Percentiles rank a stretch among this genome's conserved stretches.
These are phyloP conservation scores for Pleurozium schreberi DNA, from an alignment of 225 moss, liverwort and hornwort species.

Conservation along the genomic window DNA sequence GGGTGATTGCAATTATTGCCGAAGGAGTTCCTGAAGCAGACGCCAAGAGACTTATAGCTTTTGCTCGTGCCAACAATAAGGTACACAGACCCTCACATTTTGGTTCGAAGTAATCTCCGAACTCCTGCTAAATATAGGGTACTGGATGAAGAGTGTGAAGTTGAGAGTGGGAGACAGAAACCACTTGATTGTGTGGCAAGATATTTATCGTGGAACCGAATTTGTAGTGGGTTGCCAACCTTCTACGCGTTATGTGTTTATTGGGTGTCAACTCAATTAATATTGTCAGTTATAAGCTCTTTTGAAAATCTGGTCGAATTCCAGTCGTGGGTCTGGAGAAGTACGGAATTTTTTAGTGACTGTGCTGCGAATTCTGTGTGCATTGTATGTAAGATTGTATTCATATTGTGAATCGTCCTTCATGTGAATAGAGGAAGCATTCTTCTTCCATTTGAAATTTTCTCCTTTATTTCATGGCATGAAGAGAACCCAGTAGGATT, in stretches of 20 bases:
- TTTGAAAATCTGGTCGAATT: not conserved
- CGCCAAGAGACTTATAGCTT: slow-evolving; percentile 79
- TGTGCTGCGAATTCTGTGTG: not conserved
- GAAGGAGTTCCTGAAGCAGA: slow-evolving; percentile 92
- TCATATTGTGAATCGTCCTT: not conserved
- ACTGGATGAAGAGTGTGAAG: not conserved
- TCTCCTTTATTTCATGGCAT: not conserved
- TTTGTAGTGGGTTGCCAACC: not conserved
- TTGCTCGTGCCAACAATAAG: slow-evolving; percentile 80
- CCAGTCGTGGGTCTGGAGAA: not conserved
- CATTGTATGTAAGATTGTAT: not conserved
- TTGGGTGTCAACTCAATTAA: not conserved
- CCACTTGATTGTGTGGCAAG: not conserved
- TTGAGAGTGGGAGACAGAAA: not conserved
- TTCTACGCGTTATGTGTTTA: not conserved
- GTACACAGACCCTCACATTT: not conserved
- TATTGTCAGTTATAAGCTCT: not conserved
- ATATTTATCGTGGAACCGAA: not conserved
- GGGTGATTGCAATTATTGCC: slow-evolving; percentile 89
- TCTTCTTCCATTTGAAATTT: not conserved
- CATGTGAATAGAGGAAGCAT: not conserved
- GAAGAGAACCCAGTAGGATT: not conserved
- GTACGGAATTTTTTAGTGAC: not conserved
- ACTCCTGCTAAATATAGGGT: not conserved
- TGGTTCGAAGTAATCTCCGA: not conserved